Percentiles rank a stretch among this genome's conserved stretches.
These are phyloP conservation scores for Colletotrichum sp. DNA, from an alignment of 2,329 filamentous ascomycete species.

Conservation along the genomic window DNA sequence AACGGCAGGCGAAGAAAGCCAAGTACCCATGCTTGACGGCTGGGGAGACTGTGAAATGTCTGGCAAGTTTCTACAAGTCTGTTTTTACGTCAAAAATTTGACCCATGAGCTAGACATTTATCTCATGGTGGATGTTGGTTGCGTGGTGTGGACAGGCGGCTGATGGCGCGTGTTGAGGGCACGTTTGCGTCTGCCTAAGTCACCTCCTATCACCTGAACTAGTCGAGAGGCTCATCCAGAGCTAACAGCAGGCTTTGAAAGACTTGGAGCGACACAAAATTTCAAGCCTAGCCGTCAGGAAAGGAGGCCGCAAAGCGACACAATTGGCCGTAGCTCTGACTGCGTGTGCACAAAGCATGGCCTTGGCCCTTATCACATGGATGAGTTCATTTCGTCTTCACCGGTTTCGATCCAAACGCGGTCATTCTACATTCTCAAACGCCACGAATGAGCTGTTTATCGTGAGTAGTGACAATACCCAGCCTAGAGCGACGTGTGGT, in stretches of 20 bases:
- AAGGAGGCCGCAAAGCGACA: not conserved
- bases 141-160: not conserved
- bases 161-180: not conserved
- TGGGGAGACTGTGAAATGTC: not conserved
- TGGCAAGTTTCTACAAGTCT: not conserved
- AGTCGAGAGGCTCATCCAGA: accelerated
- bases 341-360: not conserved
- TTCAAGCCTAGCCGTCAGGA: not conserved
- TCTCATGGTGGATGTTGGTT: not conserved
- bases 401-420: not conserved
- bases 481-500: accelerated
- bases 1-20: not conserved
- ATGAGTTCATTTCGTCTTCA: not conserved
- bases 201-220: not conserved
- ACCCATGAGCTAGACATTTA: not conserved
- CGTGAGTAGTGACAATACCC: not conserved
- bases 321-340: not conserved
- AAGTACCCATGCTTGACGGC: not conserved
- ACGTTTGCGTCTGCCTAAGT: not conserved
- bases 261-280: not conserved
- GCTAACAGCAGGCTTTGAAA: not conserved
- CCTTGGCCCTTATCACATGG: not conserved
- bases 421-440: not conserved
- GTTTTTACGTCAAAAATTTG: accelerated
- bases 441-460: not conserved